Evolutionary conservation across 352 stramenopile species (phyloP), one percentile per base, ranked within the genome.

Genomic region (Phytophthora aleatoria): DNA sequence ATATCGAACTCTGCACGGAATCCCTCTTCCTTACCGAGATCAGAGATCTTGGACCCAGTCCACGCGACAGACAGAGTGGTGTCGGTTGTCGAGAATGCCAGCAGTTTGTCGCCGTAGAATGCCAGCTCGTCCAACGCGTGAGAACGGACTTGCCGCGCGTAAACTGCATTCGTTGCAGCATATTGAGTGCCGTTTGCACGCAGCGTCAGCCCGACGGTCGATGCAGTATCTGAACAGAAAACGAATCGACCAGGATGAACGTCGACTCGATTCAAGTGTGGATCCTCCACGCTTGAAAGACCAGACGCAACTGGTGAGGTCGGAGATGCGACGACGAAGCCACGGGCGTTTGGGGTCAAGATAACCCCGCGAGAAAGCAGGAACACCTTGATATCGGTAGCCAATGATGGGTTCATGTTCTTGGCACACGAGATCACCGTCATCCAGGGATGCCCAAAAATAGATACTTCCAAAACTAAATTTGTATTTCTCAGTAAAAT

Each of bases 121-220:
- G 49, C 47, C 20, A 53, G 30, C 47, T 53, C 28, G 7, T 53
- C 16, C 47, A 53, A 12, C 10, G 47, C 15, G 3, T 42, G 49
- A 44, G 35, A 50, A 44, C 59, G 33, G 43, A 59, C 50, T 27
- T 61, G 50, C 11, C 33, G 33, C 41, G 61, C 35, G 38, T 67
- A 67, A 42, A 67, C 50, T 11, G 59, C 59, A 12, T 28, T 55
- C 2, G 26, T 44, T 41, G 50, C 59, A 15, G 59, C 59, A 27
- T 56, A 67, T 11, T 61, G 43, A 51, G 56, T 56, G 10, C 35
- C 35, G 24, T 61, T 67, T 15, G 43, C 50, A 31, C 59, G 50
- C 26, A 67, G 50, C 7, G 50, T 56, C 11, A 26, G 24, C 10
- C 50, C 43, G 35, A 67, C 50, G 2, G 50, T 61, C 20, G 59